A percentile compares a stretch with the other conserved stretches of the same genome.
Evolutionary conservation across 2,329 filamentous ascomycete genomes (phyloP).

Genomic region (Colletotrichum phormii): DNA sequence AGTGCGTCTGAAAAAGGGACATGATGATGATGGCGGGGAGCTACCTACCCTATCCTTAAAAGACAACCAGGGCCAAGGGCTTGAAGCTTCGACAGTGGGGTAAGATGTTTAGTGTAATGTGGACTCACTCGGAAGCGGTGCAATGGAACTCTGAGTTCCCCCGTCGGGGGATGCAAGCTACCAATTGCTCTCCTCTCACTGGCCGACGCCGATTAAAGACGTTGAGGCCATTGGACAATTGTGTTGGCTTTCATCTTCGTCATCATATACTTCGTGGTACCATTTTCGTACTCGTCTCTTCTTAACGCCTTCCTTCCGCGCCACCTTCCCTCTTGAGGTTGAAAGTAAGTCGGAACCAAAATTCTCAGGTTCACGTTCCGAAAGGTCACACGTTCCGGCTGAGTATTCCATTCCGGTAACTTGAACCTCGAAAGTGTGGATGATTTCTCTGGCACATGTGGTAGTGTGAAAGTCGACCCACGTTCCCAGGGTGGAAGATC

Average conservation of each 20-base stretch:
- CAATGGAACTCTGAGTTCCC: background rate
- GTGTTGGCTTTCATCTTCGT: background rate
- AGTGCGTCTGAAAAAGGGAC: background rate
- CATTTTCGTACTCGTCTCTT: background rate
- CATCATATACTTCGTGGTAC: background rate
- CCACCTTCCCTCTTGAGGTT: background rate
- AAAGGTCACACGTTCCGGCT: background rate
- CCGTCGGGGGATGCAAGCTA: background rate
- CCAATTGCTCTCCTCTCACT: background rate
- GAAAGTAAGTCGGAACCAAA: background rate
- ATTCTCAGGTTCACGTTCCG: no score
- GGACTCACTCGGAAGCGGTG: background rate
- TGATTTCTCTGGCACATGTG: background rate
- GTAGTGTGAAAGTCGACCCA: background rate
- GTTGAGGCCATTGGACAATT: background rate
- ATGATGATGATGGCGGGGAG: background rate
- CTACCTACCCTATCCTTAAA: constrained; percentile 1
- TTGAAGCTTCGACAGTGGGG: background rate
- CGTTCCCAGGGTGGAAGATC: background rate
- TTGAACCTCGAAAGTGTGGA: background rate
- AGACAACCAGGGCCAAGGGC: background rate
- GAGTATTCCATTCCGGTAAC: background rate
- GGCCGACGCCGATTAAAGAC: background rate
- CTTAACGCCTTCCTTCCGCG: background rate
- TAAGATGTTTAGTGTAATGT: background rate